These are phyloP conservation scores for Aspergillus quadricinctus DNA, from an alignment of 2,329 filamentous ascomycete genomes.

Conservation along the genomic window DNA sequence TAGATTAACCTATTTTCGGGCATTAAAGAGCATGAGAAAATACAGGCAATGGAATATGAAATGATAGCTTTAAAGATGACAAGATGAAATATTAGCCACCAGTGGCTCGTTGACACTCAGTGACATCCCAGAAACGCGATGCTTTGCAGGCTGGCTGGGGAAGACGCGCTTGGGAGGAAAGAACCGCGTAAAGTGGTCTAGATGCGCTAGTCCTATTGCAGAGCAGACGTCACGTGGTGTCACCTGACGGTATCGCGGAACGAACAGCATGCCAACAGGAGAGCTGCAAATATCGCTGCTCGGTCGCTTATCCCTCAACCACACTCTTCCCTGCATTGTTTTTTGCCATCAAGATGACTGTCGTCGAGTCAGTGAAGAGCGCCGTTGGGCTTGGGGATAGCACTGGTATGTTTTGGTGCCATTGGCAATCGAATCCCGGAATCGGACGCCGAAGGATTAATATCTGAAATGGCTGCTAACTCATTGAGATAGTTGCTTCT, in stretches of 20 bases:
- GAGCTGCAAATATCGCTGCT: conserved; percentile 25
- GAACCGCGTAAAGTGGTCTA: conserved; percentile 38
- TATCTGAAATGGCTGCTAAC: conserved; percentile 9
- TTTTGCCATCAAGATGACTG: conserved; percentile 38
- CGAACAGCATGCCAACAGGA: conserved; percentile 23
- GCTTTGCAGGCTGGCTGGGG: conserved; percentile 16
- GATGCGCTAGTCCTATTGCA: conserved; percentile 21
- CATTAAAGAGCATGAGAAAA: conserved; percentile 6
- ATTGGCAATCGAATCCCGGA: conserved; percentile 18
- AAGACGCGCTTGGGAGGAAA: conserved; percentile 27
- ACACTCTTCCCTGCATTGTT: conserved; percentile 9
- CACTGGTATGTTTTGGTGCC: conserved; percentile 30
- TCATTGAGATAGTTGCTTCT: conserved; percentile 23
- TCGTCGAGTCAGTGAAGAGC: conserved; percentile 46
- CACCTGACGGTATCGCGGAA: conserved; percentile 20
- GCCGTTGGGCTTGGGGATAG: conserved; percentile 43
- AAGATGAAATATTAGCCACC: conserved; percentile 23
- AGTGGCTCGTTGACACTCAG: conserved; percentile 25
- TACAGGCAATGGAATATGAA: conserved; percentile 9
- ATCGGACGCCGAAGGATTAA: conserved; percentile 6
- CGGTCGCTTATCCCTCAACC: conserved; percentile 15
- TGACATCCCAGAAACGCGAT: conserved; percentile 25
- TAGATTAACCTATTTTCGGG: conserved; percentile 5
- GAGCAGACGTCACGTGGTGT: conserved; percentile 16
- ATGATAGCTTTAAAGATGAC: conserved; percentile 9